Conservation (phyloP, 73 alveolate species). For the Paramecium caudatum region DNA sequence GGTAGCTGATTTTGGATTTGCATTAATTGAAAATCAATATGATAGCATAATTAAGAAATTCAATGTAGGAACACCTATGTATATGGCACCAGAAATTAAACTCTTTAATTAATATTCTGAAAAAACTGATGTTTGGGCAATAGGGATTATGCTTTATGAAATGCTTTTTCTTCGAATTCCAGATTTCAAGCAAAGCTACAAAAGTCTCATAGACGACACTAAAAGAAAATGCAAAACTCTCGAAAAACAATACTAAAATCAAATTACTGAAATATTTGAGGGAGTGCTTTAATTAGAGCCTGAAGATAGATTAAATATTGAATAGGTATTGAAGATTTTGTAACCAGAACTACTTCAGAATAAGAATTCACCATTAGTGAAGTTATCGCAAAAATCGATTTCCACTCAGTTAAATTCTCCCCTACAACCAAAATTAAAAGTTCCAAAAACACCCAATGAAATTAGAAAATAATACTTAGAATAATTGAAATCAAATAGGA, state of each 20-base stretch:
- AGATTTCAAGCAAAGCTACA: not conserved
- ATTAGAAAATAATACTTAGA: not conserved
- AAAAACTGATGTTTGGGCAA: conserved; percentile 80
- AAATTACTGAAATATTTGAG: not conserved
- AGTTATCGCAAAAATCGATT: not conserved
- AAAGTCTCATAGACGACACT: not conserved
- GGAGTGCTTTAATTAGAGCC: not conserved
- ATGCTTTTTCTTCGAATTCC: not conserved
- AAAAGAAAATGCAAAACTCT: not conserved
- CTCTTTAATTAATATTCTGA: conserved; percentile 64
- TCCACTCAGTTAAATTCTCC: not conserved
- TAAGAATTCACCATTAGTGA: not conserved
- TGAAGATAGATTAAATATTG: not conserved
- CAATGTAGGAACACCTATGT: conserved; percentile 78
- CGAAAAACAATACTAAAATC: not conserved
- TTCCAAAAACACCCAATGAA: not conserved
- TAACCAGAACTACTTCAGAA: not conserved
- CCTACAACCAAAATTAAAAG: not conserved
- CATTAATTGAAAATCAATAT: conserved; percentile 30
- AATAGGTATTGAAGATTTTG: not conserved
- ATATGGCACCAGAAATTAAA: conserved; percentile 81
- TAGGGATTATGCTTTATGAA: conserved; percentile 2
- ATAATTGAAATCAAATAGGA: not conserved
- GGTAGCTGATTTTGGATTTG: conserved; percentile 75
- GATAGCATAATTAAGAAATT: conserved; percentile 1